A percentile compares a stretch with the other conserved stretches of the same genome.
Evolutionary conservation across 1,139 yeast species (phyloP).

Genomic region (Taiozyma sp.): DNA sequence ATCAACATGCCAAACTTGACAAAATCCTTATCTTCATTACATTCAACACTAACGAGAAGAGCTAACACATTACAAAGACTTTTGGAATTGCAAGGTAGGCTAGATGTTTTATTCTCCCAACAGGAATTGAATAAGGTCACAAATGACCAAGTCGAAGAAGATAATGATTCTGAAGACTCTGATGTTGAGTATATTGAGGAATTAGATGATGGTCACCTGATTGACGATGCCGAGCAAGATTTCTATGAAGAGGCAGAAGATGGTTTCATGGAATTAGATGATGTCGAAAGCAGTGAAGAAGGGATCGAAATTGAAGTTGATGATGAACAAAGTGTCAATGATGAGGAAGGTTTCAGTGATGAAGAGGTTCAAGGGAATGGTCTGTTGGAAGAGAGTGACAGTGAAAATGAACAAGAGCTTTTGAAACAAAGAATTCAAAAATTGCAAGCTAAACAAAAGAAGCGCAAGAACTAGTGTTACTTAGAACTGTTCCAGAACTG

Average conservation of each 20-base stretch:
- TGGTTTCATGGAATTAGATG: conserved; percentile 26
- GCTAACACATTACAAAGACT: conserved; percentile 74
- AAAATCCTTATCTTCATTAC: conserved; percentile 66
- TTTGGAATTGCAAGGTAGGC: conserved; percentile 76
- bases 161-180: conserved; percentile 34
- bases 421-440: conserved; percentile 18
- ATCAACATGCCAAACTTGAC: conserved; percentile 65
- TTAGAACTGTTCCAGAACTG: not conserved
- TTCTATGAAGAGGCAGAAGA: conserved; percentile 28
- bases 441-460: conserved; percentile 20
- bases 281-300: conserved; percentile 24
- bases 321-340: conserved; percentile 23
- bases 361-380: conserved; percentile 20
- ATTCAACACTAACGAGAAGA: conserved; percentile 68
- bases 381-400: conserved; percentile 11
- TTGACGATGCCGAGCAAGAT: conserved; percentile 33
- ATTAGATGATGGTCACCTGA: conserved; percentile 32
- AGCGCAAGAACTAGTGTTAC: conserved; percentile 12
- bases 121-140: conserved; percentile 48
- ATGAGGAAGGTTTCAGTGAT: conserved; percentile 23
- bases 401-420: conserved; percentile 22
- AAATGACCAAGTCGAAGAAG: conserved; percentile 31
- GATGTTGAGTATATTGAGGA: conserved; percentile 38
- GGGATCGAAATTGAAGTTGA: conserved; percentile 10
- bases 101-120: conserved; percentile 68